Evolutionary conservation across 2,329 filamentous ascomycete species (phyloP).

Genomic region (Xylaria sp.): DNA sequence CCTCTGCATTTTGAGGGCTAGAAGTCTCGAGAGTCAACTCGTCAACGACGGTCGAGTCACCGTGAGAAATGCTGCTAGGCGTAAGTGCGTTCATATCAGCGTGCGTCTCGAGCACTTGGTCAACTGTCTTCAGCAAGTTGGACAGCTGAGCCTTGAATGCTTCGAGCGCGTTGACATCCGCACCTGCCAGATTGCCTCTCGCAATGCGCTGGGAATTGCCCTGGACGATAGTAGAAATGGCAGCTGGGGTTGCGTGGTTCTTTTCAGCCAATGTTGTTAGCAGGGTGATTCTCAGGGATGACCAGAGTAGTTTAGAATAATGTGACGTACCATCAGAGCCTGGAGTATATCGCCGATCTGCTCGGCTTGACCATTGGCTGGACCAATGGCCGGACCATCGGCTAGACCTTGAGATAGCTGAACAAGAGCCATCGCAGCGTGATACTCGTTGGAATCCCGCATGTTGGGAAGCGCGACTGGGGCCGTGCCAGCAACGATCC

Average conservation of each 20-base stretch:
- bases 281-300: not conserved
- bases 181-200: conserved; percentile 35
- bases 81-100: conserved; percentile 15
- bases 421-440: conserved; percentile 59
- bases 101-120: conserved; percentile 32
- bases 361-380: conserved; percentile 35
- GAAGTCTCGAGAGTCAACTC: conserved; percentile 19
- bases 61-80: conserved; percentile 18
- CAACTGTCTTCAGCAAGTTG: conserved; percentile 33
- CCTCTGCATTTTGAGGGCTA: conserved; percentile 11
- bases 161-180: conserved; percentile 43
- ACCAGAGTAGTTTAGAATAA: not conserved
- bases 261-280: conserved; percentile 24
- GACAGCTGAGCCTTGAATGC: conserved; percentile 33
- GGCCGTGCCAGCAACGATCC: conserved; percentile 20
- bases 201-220: conserved; percentile 41
- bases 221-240: conserved; percentile 47
- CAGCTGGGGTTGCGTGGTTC: conserved; percentile 40
- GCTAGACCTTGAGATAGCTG: conserved; percentile 49
- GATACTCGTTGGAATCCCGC: conserved; percentile 55
- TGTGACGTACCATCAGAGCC: conserved; percentile 55
- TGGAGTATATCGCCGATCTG: conserved; percentile 35
- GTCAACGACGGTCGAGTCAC: conserved; percentile 18
- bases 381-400: conserved; percentile 39
- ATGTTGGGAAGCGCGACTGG: conserved; percentile 34